A percentile compares a stretch with the other conserved stretches of the same genome.
phyloP scores from a whole-genome alignment of 495 filamentous ascomycete species.

The Chaetomium cochliodes region DNA sequence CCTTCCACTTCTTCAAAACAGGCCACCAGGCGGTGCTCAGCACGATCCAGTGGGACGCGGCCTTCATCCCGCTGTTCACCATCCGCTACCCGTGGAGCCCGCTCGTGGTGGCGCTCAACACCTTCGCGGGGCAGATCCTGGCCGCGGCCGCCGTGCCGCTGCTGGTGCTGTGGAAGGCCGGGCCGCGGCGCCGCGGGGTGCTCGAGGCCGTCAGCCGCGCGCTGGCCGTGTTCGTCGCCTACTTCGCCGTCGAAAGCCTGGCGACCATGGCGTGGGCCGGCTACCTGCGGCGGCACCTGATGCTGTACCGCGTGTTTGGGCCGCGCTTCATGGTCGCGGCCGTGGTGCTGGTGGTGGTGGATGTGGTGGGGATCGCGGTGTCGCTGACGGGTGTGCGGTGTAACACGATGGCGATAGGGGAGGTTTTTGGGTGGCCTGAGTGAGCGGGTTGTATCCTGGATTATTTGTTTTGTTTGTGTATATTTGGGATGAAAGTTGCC shows the following conservation, averaged over 20 bases:
- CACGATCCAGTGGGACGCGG: slow-evolving; percentile 95
- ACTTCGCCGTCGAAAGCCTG: slow-evolving; percentile 74
- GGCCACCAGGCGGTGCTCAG: slow-evolving; percentile 89
- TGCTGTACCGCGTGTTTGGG: slow-evolving; percentile 95
- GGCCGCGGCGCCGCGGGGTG: slow-evolving; percentile 56
- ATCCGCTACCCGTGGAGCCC: slow-evolving; percentile 90
- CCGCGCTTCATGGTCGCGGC: slow-evolving; percentile 87
- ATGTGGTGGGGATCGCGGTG: slow-evolving; percentile 67
- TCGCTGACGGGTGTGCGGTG: slow-evolving; percentile 67
- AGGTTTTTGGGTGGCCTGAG: slow-evolving; percentile 81
- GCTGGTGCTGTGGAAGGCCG: slow-evolving; percentile 79
- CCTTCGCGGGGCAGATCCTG: slow-evolving; percentile 84
- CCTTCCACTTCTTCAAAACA: slow-evolving; percentile 95
- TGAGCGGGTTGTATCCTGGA: slow-evolving; percentile 9
- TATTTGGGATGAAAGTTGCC: neutral
- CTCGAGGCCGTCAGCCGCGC: slow-evolving; percentile 69
- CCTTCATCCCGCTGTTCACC: slow-evolving; percentile 82
- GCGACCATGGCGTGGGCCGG: slow-evolving; percentile 88
- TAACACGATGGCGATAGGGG: slow-evolving; percentile 72
- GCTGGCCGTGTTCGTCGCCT: slow-evolving; percentile 69
- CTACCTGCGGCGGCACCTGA: slow-evolving; percentile 82
- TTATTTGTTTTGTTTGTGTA: neutral
- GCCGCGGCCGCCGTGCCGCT: slow-evolving; percentile 76
- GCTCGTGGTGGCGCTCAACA: slow-evolving; percentile 77
- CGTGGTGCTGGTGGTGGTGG: slow-evolving; percentile 67